Percentiles rank a stretch among this genome's conserved stretches.
Evolutionary conservation across 2,329 filamentous ascomycete genomes (phyloP).

Genomic region (Epichloe sp.): DNA sequence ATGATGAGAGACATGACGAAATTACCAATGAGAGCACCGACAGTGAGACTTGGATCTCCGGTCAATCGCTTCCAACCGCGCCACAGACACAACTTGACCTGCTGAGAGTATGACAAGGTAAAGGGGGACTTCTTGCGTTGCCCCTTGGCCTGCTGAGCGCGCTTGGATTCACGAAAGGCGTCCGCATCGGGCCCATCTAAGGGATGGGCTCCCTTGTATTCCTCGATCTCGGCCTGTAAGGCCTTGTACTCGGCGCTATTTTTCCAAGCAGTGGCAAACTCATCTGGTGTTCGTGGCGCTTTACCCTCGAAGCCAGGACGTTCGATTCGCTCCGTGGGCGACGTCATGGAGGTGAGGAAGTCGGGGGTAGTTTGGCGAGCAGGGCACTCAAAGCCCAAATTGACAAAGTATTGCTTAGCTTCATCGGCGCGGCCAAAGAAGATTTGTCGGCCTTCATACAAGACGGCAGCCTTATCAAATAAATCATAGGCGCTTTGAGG

Average conservation of each 20-base stretch:
- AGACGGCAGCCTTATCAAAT: slow-evolving; percentile 45
- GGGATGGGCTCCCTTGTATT: slow-evolving; percentile 39
- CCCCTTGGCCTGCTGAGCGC: slow-evolving; percentile 40
- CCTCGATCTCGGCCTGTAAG: slow-evolving; percentile 41
- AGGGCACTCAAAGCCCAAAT: slow-evolving; percentile 55
- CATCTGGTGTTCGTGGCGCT: slow-evolving; percentile 46
- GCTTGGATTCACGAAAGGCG: slow-evolving; percentile 41
- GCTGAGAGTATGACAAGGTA: slow-evolving; percentile 64
- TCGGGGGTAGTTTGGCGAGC: slow-evolving; percentile 54
- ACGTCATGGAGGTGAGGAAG: slow-evolving; percentile 60
- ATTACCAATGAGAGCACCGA: slow-evolving; percentile 59
- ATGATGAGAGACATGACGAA: slow-evolving; percentile 66
- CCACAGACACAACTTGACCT: slow-evolving; percentile 66
- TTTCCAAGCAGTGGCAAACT: slow-evolving; percentile 47
- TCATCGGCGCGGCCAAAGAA: slow-evolving; percentile 47
- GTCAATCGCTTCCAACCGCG: slow-evolving; percentile 66
- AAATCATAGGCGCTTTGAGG: slow-evolving; percentile 50
- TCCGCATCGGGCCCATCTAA: slow-evolving; percentile 42
- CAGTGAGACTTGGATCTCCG: slow-evolving; percentile 63
- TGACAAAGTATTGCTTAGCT: slow-evolving; percentile 52
- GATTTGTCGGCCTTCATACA: slow-evolving; percentile 50
- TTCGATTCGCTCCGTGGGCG: slow-evolving; percentile 40
- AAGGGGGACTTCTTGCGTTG: slow-evolving; percentile 59
- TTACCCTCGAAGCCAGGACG: slow-evolving; percentile 42
- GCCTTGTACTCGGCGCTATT: slow-evolving; percentile 36